Evolutionary conservation across 2,329 filamentous ascomycete species (phyloP).

Genomic region (Beauveria australis): DNA sequence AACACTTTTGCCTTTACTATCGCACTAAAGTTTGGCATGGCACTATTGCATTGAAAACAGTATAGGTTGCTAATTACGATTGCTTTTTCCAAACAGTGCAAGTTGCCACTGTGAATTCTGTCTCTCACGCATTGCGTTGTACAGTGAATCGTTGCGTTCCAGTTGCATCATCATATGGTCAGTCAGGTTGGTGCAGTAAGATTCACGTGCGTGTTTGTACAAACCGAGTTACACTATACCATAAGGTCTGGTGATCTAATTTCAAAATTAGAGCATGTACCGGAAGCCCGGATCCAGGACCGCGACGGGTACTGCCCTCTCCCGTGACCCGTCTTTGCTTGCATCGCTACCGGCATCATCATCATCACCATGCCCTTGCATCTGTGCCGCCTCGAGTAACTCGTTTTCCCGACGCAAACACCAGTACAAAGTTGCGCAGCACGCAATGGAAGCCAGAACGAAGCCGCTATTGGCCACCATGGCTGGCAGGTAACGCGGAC

Average conservation of each 20-base stretch:
- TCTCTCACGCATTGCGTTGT: neutral
- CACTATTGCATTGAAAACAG: neutral
- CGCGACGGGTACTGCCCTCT: too few species aligned
- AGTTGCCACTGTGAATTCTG: neutral
- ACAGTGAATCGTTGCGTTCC: neutral
- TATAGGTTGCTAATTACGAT: too few species aligned
- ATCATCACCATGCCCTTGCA: constrained; percentile 9
- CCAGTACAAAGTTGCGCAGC: constrained; percentile 39
- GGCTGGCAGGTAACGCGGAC: constrained; percentile 39
- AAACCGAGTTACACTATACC: neutral
- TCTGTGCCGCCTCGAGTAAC: constrained; percentile 38
- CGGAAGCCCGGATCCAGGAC: neutral
- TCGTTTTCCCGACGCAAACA: constrained; percentile 51
- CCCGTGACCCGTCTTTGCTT: neutral
- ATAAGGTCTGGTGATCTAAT: too few species aligned
- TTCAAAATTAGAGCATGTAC: neutral
- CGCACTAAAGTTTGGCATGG: neutral
- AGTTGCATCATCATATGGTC: neutral
- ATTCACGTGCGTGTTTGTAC: neutral
- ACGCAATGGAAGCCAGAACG: constrained; percentile 46
- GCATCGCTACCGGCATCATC: neutral
- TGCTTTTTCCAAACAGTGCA: too few species aligned
- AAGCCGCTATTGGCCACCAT: constrained; percentile 58
- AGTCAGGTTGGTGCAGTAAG: neutral
- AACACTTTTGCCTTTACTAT: neutral